Evolutionary conservation across 2,329 filamentous ascomycete genomes (phyloP).

Genomic region (Cadophora gregata): DNA sequence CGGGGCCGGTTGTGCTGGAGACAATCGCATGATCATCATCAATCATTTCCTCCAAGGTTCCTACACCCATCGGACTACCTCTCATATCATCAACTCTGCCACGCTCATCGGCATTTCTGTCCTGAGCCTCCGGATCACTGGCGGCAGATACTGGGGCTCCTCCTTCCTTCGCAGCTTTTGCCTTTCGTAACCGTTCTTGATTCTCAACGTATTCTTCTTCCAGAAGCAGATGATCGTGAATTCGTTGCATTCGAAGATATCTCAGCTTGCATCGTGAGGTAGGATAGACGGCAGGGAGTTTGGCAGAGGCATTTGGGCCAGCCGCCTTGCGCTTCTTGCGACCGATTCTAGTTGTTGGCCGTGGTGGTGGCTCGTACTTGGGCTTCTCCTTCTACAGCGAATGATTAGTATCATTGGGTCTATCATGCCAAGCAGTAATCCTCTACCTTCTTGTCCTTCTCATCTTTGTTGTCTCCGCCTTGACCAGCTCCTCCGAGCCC

Average conservation of each 20-base stretch:
- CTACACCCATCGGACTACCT: constrained; percentile 97
- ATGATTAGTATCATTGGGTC: constrained; percentile 30
- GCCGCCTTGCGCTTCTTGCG: constrained; percentile 98
- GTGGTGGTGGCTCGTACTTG: constrained; percentile 98
- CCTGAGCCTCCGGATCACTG: constrained; percentile 74
- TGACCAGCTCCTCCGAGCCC: constrained; percentile 53
- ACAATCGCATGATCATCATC: constrained; percentile 99
- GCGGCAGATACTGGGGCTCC: constrained; percentile 61
- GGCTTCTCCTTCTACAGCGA: constrained; percentile 91
- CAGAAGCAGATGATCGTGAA: constrained; percentile 94
- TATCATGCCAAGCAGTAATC: neutral
- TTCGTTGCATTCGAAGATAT: constrained; percentile 96
- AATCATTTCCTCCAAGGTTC: constrained; percentile 97
- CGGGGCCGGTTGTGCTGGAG: constrained; percentile 93
- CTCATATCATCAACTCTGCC: constrained; percentile 97
- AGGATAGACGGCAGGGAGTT: constrained; percentile 91
- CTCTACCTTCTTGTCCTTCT: constrained; percentile 91
- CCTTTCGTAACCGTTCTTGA: constrained; percentile 92
- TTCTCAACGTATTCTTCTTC: constrained; percentile 99
- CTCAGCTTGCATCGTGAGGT: constrained; percentile 97
- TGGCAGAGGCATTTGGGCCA: constrained; percentile 91
- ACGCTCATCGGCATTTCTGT: constrained; percentile 93
- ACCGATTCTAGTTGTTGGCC: constrained; percentile 94
- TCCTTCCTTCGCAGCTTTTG: constrained; percentile 80
- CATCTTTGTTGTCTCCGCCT: constrained; percentile 77